Conservation (phyloP, 495 filamentous ascomycete species). For the Cudoniella acicularis region DNA sequence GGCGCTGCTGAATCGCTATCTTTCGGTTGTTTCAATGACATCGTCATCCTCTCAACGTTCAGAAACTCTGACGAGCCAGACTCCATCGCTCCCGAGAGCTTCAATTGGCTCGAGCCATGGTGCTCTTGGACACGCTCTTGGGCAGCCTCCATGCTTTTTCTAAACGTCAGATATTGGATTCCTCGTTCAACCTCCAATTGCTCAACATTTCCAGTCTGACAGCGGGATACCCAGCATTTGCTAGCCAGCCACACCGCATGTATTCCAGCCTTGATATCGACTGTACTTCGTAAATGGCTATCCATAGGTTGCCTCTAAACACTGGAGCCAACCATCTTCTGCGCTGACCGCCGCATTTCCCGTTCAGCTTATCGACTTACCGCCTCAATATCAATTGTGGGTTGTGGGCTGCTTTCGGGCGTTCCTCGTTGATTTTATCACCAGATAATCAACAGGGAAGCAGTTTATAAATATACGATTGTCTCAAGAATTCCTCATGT, state of each 20-base stretch:
- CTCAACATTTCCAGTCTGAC: background rate
- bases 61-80: background rate
- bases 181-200: background rate
- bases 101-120: background rate
- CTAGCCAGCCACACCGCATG: background rate
- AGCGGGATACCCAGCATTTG: background rate
- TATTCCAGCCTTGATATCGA: background rate
- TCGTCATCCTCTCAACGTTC: background rate
- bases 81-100: background rate
- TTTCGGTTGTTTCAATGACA: background rate
- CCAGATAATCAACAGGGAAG: background rate
- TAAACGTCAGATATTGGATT: no score
- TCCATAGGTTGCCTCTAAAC: no score
- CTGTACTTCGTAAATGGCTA: background rate
- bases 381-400: background rate
- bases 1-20: background rate
- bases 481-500: background rate
- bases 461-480: background rate
- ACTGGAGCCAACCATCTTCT: no score
- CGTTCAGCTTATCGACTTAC: background rate
- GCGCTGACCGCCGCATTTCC: background rate
- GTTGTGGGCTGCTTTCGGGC: background rate
- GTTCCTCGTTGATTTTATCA: no score
- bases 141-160: no score
- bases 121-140: no score